Base-by-base conservation (phyloP, 768 basidiomycete genomes). In the Termitomyces sp. region DNA sequence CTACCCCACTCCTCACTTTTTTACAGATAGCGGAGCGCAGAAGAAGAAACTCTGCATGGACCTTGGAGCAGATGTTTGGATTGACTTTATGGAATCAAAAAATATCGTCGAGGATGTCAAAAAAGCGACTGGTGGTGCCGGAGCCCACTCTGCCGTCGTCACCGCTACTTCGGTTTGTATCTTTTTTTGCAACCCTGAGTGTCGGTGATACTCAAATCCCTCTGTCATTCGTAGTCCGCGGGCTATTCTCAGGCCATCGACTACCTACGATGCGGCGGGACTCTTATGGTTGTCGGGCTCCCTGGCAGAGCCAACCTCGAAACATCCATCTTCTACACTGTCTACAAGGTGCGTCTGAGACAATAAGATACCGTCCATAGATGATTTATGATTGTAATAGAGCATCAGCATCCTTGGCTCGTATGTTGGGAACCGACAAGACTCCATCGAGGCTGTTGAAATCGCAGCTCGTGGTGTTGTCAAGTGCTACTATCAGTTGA, bases 271-370 rank as follows among this genome's bases (percentile, higher is more conserved):
- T 75, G 78, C 5, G 83, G 83, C 31, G 90, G 90, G 8, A 83
- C 79, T 5, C 75, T 94, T 55, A 88, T 94, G 79, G 86, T 81
- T 20, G 89, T 94, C 51, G 91, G 92, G 24, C 73, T 94, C 1
- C 91, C 91, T 2, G 81, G 81, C 6, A 76, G 81, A 29, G 84
- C 85, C 2, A 79, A 70, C 8, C 71, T 90, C 8, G 74, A 75
- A 24, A 82, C 84, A 0, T 81, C 82, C 26, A 86, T 89, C 62
- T 90, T 89, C 76, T 89, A 79, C 75, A 87, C 84, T 2, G 87
- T 87, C 18, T 73, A 76, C 66, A 87, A 87, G 74, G 79, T 77
- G 54, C 4, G 65, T 31, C 18, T 53, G 16, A 42, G 18, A n/a
- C 28, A 12, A 42, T 49, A 15, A 39, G 20, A 22, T 39, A 12